Conservation (phyloP, 2,329 filamentous ascomycete genomes). For the Monosporascus sp. region DNA sequence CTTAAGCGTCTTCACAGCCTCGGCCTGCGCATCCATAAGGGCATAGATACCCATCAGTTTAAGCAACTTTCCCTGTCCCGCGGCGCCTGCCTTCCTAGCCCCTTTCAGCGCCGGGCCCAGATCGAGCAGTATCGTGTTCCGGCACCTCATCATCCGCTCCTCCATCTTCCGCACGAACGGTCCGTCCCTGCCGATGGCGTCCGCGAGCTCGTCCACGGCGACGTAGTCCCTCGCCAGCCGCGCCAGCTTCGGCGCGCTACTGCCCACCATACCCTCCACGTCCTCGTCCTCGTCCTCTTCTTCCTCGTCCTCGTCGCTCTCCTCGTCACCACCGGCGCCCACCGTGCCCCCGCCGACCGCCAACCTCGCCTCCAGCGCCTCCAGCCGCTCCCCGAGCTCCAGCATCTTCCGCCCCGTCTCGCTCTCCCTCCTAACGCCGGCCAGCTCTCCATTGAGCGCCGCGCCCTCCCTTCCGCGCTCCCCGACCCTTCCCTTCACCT, state of each 20-base stretch:
- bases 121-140: slow-evolving; percentile 52
- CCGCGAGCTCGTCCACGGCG: slow-evolving; percentile 35
- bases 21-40: slow-evolving; percentile 44
- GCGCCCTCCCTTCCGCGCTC: slow-evolving; percentile 59
- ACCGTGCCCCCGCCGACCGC: slow-evolving; percentile 39
- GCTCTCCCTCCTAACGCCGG: slow-evolving; percentile 56
- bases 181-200: slow-evolving; percentile 39
- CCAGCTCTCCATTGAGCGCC: slow-evolving; percentile 60
- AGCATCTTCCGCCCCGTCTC: slow-evolving; percentile 57
- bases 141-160: slow-evolving; percentile 46
- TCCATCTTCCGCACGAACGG: slow-evolving; percentile 47
- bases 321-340: slow-evolving; percentile 19
- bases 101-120: slow-evolving; percentile 43
- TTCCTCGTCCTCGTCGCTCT: slow-evolving; percentile 32
- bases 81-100: slow-evolving; percentile 34
- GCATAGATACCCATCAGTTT: slow-evolving; percentile 49
- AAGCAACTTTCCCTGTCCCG: slow-evolving; percentile 41
- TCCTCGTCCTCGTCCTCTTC: slow-evolving; percentile 31
- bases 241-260: slow-evolving; percentile 41
- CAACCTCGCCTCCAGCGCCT: slow-evolving; percentile 57
- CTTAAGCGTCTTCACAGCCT: slow-evolving; percentile 46
- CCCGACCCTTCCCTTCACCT: slow-evolving; percentile 61
- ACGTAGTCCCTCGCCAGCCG: slow-evolving; percentile 41
- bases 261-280: slow-evolving; percentile 33
- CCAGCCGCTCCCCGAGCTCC: slow-evolving; percentile 59